phyloP scores from a whole-genome alignment of 768 basidiomycete genomes.

The Nidularia sp. region DNA sequence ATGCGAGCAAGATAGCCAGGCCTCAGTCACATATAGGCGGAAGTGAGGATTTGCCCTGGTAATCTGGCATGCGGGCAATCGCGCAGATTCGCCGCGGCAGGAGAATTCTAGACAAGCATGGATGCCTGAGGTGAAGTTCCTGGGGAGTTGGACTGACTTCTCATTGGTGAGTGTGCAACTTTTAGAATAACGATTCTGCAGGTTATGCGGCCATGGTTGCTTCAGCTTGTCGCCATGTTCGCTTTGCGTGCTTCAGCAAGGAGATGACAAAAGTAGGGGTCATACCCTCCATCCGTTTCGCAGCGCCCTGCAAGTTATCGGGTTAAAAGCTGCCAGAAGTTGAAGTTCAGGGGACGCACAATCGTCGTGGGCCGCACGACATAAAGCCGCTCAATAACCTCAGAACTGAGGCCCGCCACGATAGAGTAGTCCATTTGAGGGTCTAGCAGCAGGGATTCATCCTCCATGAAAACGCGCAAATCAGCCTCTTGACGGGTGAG shows the following conservation, averaged over 20 bases:
- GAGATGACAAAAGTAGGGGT: slow-evolving; percentile 74
- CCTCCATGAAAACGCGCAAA: slow-evolving; percentile 66
- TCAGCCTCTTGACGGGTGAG: slow-evolving; percentile 74
- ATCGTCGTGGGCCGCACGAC: slow-evolving; percentile 64
- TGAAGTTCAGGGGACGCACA: slow-evolving; percentile 29
- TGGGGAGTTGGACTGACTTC: too few relatives aligned
- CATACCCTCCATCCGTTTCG: slow-evolving; percentile 91
- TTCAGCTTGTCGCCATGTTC: slow-evolving; percentile 22
- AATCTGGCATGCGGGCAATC: too few relatives aligned
- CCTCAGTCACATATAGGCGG: too few relatives aligned
- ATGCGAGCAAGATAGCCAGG: too few relatives aligned
- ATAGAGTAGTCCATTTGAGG: slow-evolving; percentile 64
- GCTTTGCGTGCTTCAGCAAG: slow-evolving; percentile 61
- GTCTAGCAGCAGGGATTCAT: slow-evolving; percentile 70
- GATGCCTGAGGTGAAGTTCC: too few relatives aligned
- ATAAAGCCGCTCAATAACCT: slow-evolving; percentile 65
- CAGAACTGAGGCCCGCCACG: slow-evolving; percentile 69
- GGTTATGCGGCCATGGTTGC: not conserved
- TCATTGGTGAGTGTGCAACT: too few relatives aligned
- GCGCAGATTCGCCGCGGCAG: too few relatives aligned
- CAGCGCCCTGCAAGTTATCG: slow-evolving; percentile 63
- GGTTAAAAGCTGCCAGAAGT: not conserved
- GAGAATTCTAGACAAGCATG: too few relatives aligned
- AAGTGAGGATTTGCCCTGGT: too few relatives aligned
- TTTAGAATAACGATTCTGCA: too few relatives aligned